Evolutionary conservation across 371 early-diverging fungal genomes (phyloP).

Genomic region (Mortierella sp.): DNA sequence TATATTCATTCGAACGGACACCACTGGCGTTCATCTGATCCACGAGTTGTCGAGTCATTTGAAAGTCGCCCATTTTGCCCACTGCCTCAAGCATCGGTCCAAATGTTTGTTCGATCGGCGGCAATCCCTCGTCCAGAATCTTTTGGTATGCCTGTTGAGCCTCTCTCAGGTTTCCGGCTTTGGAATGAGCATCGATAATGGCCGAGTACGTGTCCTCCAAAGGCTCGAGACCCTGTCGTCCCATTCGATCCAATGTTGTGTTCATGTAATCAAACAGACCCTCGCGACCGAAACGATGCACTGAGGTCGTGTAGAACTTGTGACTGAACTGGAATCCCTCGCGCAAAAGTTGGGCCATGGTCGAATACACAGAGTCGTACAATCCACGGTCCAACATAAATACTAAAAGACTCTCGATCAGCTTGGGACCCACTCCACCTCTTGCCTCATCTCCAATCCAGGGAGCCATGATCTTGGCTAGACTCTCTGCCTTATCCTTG

Average conservation of each 20-base stretch:
- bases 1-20: conserved; percentile 38
- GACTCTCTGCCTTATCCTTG: conserved; percentile 18
- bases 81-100: conserved; percentile 53
- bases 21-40: conserved; percentile 49
- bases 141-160: conserved; percentile 45
- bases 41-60: conserved; percentile 49
- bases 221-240: conserved; percentile 44
- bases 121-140: conserved; percentile 27
- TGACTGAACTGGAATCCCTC: conserved; percentile 28
- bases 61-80: conserved; percentile 49
- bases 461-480: conserved; percentile 8
- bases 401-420: conserved; percentile 30
- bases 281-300: conserved; percentile 45
- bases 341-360: conserved; percentile 11
- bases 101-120: conserved; percentile 23
- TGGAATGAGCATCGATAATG: conserved; percentile 44
- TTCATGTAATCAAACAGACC: conserved; percentile 47
- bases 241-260: conserved; percentile 29
- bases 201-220: conserved; percentile 35
- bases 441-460: conserved; percentile 31
- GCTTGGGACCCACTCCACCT: conserved; percentile 1
- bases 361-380: conserved; percentile 24
- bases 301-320: conserved; percentile 31
- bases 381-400: conserved; percentile 37
- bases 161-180: conserved; percentile 45